Percentiles rank a stretch among this genome's conserved stretches.
These are phyloP conservation scores for Xylaria sp. DNA, from an alignment of 2,329 filamentous ascomycete genomes.

Conservation along the genomic window DNA sequence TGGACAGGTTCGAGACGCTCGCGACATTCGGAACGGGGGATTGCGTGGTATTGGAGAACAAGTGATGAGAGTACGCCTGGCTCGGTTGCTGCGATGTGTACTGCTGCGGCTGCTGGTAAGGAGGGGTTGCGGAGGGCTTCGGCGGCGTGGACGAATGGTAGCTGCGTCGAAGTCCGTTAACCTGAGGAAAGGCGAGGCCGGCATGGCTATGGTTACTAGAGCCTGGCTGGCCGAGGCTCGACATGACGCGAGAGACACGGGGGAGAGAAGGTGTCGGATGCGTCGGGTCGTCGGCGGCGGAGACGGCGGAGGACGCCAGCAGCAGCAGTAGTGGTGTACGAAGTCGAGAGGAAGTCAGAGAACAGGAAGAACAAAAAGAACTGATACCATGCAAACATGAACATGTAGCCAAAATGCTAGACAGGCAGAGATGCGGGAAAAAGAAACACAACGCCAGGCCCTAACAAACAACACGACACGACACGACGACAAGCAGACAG, in stretches of 20 bases:
- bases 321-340: conserved; percentile 33
- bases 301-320: background rate
- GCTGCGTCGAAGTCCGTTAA: conserved; percentile 59
- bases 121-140: conserved; percentile 65
- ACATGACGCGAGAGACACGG: conserved; percentile 53
- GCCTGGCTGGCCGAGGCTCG: conserved; percentile 61
- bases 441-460: conserved; percentile 42
- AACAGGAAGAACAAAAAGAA: conserved; percentile 29
- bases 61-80: conserved; percentile 63
- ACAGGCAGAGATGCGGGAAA: conserved; percentile 32
- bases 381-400: conserved; percentile 21
- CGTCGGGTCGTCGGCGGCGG: conserved; percentile 1
- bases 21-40: conserved; percentile 60
- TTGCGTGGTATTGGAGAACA: conserved; percentile 61
- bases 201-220: conserved; percentile 61
- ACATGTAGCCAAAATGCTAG: conserved; percentile 21
- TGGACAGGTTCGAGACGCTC: conserved; percentile 62
- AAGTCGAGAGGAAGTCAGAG: conserved; percentile 9
- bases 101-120: conserved; percentile 64
- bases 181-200: conserved; percentile 64
- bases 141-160: conserved; percentile 63
- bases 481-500: conserved; percentile 34
- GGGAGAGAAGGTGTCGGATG: conserved; percentile 17
- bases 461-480: conserved; percentile 21
- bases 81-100: conserved; percentile 65